Evolutionary conservation across 1,284 basidiomycete genomes (phyloP).

Genomic region (Cystobasidium sp.): DNA sequence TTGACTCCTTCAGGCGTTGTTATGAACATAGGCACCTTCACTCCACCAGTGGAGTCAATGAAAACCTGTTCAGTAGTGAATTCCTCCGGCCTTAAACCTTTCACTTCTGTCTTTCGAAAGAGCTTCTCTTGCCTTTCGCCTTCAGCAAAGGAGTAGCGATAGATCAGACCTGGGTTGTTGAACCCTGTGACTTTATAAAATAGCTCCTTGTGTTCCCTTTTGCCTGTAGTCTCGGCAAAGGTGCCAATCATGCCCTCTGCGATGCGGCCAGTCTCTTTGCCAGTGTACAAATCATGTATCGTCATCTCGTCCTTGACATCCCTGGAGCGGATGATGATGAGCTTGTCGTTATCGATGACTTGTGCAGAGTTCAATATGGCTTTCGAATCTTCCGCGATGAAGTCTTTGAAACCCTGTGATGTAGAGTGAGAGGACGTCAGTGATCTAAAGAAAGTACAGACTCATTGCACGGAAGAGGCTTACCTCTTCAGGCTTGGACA

Average conservation of each 20-base stretch:
- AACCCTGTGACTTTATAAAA: conserved; percentile 74
- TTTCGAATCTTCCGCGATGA: conserved; percentile 71
- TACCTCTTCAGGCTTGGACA: conserved; percentile 61
- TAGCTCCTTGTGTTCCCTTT: conserved; percentile 67
- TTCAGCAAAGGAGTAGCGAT: conserved; percentile 66
- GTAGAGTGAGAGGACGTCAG: not conserved
- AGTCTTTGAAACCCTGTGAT: conserved; percentile 61
- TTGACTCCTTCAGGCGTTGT: conserved; percentile 73
- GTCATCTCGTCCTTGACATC: conserved; percentile 85
- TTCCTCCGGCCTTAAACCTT: conserved; percentile 70
- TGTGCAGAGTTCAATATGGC: conserved; percentile 66
- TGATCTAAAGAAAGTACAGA: not conserved
- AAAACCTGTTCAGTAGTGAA: conserved; percentile 78
- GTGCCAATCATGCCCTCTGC: conserved; percentile 74
- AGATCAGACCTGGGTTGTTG: conserved; percentile 72
- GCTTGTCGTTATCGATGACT: conserved; percentile 65
- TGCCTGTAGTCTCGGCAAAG: conserved; percentile 63
- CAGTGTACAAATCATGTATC: conserved; percentile 67
- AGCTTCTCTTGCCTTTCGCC: conserved; percentile 63
- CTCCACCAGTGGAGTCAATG: conserved; percentile 79
- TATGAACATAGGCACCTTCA: conserved; percentile 77
- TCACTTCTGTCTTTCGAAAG: conserved; percentile 67
- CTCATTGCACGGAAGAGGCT: conserved; percentile 47
- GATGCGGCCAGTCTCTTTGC: conserved; percentile 66
- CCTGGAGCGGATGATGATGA: conserved; percentile 71